Conservation (phyloP, 2,329 filamentous ascomycete species). For the Plectosphaerella cucumerina region DNA sequence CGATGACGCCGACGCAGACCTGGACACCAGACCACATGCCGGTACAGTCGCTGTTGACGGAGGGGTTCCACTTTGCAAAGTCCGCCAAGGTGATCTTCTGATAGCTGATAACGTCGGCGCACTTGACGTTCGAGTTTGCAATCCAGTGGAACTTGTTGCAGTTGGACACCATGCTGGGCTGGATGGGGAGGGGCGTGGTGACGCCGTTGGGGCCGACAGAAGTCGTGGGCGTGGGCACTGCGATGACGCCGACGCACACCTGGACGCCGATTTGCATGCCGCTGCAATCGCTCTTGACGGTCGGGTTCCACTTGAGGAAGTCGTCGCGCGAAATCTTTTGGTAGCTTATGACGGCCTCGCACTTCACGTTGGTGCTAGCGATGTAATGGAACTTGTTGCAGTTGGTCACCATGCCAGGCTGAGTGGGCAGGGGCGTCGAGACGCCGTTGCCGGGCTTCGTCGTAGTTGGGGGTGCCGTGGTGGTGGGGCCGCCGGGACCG, state of each 20-base stretch:
- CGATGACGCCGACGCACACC: conserved; percentile 3
- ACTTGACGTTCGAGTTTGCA: conserved; percentile 7
- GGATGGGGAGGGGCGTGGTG: conserved; percentile 8
- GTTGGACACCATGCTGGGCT: conserved; percentile 13
- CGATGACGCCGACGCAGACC: conserved; percentile 4
- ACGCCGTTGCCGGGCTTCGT: conserved; percentile 11
- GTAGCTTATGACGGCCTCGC: conserved; percentile 17
- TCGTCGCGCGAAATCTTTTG: conserved; percentile 17
- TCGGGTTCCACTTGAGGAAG: conserved; percentile 16
- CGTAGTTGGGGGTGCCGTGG: no score
- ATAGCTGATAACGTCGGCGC: conserved; percentile 5
- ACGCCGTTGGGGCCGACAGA: conserved; percentile 1
- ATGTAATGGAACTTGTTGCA: conserved; percentile 9
- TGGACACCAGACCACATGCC: conserved; percentile 4
- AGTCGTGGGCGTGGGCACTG: conserved; percentile 2
- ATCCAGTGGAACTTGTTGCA: conserved; percentile 17
- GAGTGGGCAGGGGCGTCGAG: conserved; percentile 20
- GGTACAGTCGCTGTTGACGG: background rate
- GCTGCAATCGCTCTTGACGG: background rate
- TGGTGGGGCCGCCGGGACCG: no score
- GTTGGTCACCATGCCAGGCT: no score
- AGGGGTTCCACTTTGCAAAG: background rate
- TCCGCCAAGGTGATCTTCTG: conserved; percentile 15
- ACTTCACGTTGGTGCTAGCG: conserved; percentile 13
- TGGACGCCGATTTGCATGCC: conserved; percentile 3